A percentile compares a stretch with the other conserved stretches of the same genome.
Conservation (phyloP, 2,329 filamentous ascomycete genomes). For the Pseudogymnoascus sp. region DNA sequence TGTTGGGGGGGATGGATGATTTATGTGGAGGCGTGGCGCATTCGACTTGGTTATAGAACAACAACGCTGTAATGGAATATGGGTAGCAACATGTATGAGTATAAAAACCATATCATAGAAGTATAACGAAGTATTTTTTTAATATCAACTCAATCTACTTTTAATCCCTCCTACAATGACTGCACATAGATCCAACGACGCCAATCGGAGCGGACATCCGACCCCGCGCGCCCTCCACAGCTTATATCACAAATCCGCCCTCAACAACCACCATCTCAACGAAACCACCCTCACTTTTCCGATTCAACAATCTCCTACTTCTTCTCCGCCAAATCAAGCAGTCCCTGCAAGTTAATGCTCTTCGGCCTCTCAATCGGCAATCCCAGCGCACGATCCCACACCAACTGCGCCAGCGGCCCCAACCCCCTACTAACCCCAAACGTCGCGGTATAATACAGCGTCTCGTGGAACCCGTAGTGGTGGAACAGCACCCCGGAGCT, state of each 20-base stretch:
- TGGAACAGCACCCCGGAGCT: slow-evolving; percentile 92
- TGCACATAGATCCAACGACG: neutral
- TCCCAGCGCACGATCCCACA: slow-evolving; percentile 92
- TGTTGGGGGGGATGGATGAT: neutral
- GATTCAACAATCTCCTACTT: slow-evolving; percentile 24
- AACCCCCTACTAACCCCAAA: slow-evolving; percentile 65
- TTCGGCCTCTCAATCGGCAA: slow-evolving; percentile 96
- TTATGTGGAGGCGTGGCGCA: neutral
- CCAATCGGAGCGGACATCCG: neutral
- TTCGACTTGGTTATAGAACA: neutral
- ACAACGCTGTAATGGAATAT: neutral
- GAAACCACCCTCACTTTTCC: neutral
- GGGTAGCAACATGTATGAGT: neutral
- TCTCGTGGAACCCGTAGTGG: slow-evolving; percentile 96
- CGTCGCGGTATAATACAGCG: slow-evolving; percentile 80
- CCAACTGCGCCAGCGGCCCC: slow-evolving; percentile 84
- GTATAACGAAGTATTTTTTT: neutral
- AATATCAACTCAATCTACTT: neutral
- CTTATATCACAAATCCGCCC: neutral
- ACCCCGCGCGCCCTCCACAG: neutral
- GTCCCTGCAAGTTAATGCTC: slow-evolving; percentile 86
- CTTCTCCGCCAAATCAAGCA: slow-evolving; percentile 60
- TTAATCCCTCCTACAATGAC: neutral
- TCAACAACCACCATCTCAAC: slow-evolving; percentile 1
- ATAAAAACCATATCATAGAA: neutral